These are phyloP conservation scores for Ilyonectria robusta DNA, from an alignment of 2,329 filamentous ascomycete genomes.

Conservation along the genomic window DNA sequence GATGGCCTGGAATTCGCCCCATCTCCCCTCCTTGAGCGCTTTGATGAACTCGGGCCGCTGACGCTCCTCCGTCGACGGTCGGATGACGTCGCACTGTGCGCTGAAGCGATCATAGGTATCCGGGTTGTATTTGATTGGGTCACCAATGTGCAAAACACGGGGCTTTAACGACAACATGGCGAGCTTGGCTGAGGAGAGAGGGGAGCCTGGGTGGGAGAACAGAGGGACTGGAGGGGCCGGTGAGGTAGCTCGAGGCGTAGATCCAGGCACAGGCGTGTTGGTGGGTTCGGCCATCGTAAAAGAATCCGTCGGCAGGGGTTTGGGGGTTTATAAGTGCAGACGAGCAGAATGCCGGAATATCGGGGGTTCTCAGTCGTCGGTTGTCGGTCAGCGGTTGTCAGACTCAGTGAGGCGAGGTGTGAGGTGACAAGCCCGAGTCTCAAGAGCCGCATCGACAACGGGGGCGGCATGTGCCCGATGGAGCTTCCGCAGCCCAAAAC, in stretches of 20 bases:
- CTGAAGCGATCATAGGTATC: conserved; percentile 61
- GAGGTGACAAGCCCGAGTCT: conserved; percentile 22
- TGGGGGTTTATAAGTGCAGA: conserved; percentile 7
- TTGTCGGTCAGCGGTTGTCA: background rate
- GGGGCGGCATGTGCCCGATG: conserved; percentile 24
- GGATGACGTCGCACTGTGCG: conserved; percentile 63
- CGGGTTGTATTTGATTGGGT: conserved; percentile 68
- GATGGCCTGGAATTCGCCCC: conserved; percentile 69
- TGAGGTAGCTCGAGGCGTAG: conserved; percentile 61
- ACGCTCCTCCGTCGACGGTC: conserved; percentile 65
- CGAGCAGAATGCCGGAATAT: conserved; percentile 1
- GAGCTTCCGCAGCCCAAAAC: conserved; percentile 11
- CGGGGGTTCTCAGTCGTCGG: conserved; percentile 4
- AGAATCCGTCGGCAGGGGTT: background rate
- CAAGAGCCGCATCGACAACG: conserved; percentile 29
- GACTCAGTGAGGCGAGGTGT: conserved; percentile 15
- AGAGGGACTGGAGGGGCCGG: conserved; percentile 50
- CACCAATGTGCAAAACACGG: conserved; percentile 83
- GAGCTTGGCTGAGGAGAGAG: conserved; percentile 46
- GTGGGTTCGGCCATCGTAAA: conserved; percentile 61
- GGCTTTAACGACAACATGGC: conserved; percentile 51
- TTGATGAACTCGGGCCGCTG: conserved; percentile 63
- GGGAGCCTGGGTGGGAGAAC: conserved; percentile 42
- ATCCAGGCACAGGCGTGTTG: conserved; percentile 62
- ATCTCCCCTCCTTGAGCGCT: conserved; percentile 65